Conservation (phyloP, 163 green algal genomes). For the Scenedesmus sp. region DNA sequence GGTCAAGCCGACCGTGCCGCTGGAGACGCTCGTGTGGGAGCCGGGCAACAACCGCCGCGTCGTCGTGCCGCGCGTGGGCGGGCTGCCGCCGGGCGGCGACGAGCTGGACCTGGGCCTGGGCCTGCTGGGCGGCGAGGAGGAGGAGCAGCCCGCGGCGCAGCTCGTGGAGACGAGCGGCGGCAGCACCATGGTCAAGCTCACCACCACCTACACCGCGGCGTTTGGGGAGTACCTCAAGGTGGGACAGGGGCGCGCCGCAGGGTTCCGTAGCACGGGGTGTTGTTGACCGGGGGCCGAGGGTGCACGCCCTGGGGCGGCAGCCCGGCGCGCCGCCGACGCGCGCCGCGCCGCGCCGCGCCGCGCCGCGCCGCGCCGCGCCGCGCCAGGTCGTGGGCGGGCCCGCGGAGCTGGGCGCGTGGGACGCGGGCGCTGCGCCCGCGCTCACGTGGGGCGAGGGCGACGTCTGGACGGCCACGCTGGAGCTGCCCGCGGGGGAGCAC, state of each 20-base stretch:
- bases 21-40: slow-evolving; percentile 33
- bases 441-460: slow-evolving; percentile 46
- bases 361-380: slow-evolving; percentile 38
- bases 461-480: slow-evolving; percentile 38
- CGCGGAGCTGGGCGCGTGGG: slow-evolving; percentile 51
- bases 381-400: slow-evolving; percentile 50
- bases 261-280: no score
- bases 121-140: neutral
- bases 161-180: slow-evolving; percentile 38
- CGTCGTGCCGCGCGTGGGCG: slow-evolving; percentile 14
- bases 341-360: no score
- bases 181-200: slow-evolving; percentile 46
- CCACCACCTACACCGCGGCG: slow-evolving; percentile 35
- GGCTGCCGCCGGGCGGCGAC: neutral
- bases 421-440: slow-evolving; percentile 43
- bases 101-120: slow-evolving; percentile 34
- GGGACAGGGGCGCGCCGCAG: neutral
- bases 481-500: slow-evolving; percentile 40
- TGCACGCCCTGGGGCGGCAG: no score
- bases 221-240: slow-evolving; percentile 48
- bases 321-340: no score
- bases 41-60: slow-evolving; percentile 41
- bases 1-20: neutral
- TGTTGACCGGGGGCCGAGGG: no score
- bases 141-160: slow-evolving; percentile 23